Evolutionary conservation across 352 stramenopile species (phyloP), one percentile per base, ranked within the genome.

Genomic region (Globisporangium middletonii): DNA sequence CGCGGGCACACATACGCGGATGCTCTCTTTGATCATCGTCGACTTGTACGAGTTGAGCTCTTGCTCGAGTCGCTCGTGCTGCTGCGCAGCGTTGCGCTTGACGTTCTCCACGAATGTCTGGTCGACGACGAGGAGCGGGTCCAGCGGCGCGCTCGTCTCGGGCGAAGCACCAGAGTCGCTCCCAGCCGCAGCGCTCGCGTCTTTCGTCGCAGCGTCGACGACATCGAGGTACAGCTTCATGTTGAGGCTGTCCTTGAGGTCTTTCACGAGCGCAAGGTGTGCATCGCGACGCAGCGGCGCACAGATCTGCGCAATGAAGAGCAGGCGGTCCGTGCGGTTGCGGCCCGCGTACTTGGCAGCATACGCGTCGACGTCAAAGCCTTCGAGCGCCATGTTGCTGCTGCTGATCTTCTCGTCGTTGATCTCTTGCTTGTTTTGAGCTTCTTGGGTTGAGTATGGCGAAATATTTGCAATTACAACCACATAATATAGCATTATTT

Each of bases 41-140:
- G 83, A 94, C 68, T 96, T 96, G 74, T 94, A 96, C 69, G 85
- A 94, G 58, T 94, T 92, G 18, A 96, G 76, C 60, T 96, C 86
- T 54, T 93, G 84, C 63, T 94, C 84, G 35, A 96, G 68, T 4
- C 82, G 79, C 49, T 93, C 86, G 50, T 94, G 83, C 59, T 89
- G 81, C 41, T 86, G 70, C 26, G 69, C 65, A 1, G 79, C 77
- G 52, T 62, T 88, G 53, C 81, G 79, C 48, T 80, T 80, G 27
- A 89, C 70, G 49, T 37, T 84, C 42, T 95, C 81, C 19, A 95
- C 72, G 35, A 81, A 69, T 18, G 73, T 53, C 18, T 63, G 37
- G 53, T 87, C 75, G 1, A 79, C 75, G 2, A 64, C 65, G 11
- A 69, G 56, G n/a, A 47, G 48, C 23, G 59, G 33, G n/a, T 52